Base-by-base conservation (phyloP, 2,329 filamentous ascomycete genomes). In the Ceratocystis ficicola region DNA sequence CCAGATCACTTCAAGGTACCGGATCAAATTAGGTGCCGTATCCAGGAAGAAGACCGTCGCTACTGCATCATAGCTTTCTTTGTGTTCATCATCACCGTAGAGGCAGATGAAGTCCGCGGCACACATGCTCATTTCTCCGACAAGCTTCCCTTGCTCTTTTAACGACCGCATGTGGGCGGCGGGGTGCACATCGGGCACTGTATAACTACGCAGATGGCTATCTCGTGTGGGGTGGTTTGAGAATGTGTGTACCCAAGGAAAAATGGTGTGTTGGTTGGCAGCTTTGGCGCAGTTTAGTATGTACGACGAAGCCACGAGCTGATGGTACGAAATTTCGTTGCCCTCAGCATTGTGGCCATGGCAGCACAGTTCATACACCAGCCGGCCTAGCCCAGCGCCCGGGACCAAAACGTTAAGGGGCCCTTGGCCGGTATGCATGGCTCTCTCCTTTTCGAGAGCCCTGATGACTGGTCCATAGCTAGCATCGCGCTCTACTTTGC, bases 271-370 rank as follows among this genome's bases (percentile, higher is more conserved):
- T 68, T 88, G 80, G 17, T 80, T 80, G 0, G 81, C 82, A 1
- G 74, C 72, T 0, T 77, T 71, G 3, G 86, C 89, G 70, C 80
- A 81, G 74, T 93, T 92, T 61, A 92, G 82, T 17, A 92, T 82
- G 72, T 89, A 86, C 0, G 83, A 84, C 5, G 89, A 95, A 1
- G 90, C 90, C 67, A 97, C 80, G n/a, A 99, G 83, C 74, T 96
- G 90, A 74, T 99, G 94, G 73, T 95, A 97, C 2, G 92, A 96
- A 68, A 97, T 95, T 76, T 99, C 89, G 73, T 96, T 97, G 32
- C 93, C 93, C 74, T 96, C 91, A 0, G 85, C 83, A 10, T 82
- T 77, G 74, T 86, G 95, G 10, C 94, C 92, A 0, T 78, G 79
- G 32, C 77, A 78, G 73, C 87, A 90, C 15, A 97, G 79, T 57